Base-by-base conservation (phyloP, 2,329 filamentous ascomycete species). In the Fusarium acutatum region DNA sequence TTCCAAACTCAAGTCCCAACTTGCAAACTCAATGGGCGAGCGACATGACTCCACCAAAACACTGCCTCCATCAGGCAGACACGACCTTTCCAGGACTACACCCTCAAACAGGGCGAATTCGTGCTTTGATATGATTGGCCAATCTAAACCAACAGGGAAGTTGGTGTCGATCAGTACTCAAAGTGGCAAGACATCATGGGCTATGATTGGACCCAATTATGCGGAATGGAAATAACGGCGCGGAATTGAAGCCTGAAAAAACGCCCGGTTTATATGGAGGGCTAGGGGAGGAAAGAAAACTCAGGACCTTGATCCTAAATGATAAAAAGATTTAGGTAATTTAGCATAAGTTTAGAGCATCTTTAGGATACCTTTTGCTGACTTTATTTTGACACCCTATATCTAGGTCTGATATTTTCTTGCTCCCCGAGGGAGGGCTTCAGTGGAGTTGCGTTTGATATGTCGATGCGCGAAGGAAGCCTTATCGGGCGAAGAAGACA, bases 61-160 rank as follows among this genome's bases (percentile, higher is more conserved):
- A 63, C 50, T 47, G 67, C 67, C 64, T 41, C 18, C 15, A 28
- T 38, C 32, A 69, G 66, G 66, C 64, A 63, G 63, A 67, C 47
- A 26, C 50, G 34, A 22, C 17, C 28, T 38, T 38, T 22, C 14
- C 46, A 62, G 41, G 56, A 49, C 57, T 41, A 69, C 66, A 69
- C 57, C 60, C 30, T 47, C 59, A 35, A 30, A n/a, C 38, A 13
- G 13, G 49, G 52, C 30, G 41, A 18, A 52, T 38, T 26, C 35
- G 40, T 59, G 61, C 40, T 7, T n/a, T 18, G 13, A 22, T 15
- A 1, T 40, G n/a, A 64, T 69, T 69, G 67, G 67, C 7, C 12
- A 28, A 26, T 34, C 10, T 13, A 9, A 7, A 22, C 22, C 18
- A n/a, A 32, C 17, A 35, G 37, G 9, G 15, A 22, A 50, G 15